These are phyloP conservation scores for Leptographium galeiforme DNA, from an alignment of 2,329 filamentous ascomycete genomes.

Conservation along the genomic window DNA sequence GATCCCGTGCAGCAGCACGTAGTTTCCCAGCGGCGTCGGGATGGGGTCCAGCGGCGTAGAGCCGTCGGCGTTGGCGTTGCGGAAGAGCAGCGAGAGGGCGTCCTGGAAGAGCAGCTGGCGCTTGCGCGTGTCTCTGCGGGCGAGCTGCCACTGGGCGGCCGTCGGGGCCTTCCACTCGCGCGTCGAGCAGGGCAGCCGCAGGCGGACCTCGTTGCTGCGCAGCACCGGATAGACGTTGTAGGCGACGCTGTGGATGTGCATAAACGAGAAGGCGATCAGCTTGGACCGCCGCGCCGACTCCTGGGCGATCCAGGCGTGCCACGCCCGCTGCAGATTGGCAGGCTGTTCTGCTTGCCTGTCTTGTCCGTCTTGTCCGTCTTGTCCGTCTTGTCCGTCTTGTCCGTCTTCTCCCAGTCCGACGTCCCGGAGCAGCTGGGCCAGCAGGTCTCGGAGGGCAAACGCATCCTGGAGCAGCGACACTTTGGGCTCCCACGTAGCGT, in stretches of 20 bases:
- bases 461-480: conserved; percentile 39
- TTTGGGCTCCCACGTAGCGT: conserved; percentile 46
- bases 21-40: conserved; percentile 28
- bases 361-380: conserved; percentile 15
- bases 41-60: conserved; percentile 20
- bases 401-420: conserved; percentile 4
- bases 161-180: conserved; percentile 41
- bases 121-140: conserved; percentile 10
- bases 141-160: conserved; percentile 32
- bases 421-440: conserved; percentile 41
- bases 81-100: conserved; percentile 19
- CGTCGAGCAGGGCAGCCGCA: conserved; percentile 39
- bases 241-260: conserved; percentile 47
- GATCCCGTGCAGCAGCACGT: conserved; percentile 39
- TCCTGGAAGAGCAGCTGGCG: conserved; percentile 17
- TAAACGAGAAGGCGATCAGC: conserved; percentile 39
- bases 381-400: conserved; percentile 17
- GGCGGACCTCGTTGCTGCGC: conserved; percentile 37
- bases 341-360: too few species aligned
- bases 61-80: conserved; percentile 9
- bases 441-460: conserved; percentile 40
- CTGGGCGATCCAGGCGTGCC: conserved; percentile 31
- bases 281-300: conserved; percentile 41
- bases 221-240: conserved; percentile 48
- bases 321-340: not conserved